Base-by-base conservation (phyloP, 495 filamentous ascomycete species). In the Trichoderma parareesei region DNA sequence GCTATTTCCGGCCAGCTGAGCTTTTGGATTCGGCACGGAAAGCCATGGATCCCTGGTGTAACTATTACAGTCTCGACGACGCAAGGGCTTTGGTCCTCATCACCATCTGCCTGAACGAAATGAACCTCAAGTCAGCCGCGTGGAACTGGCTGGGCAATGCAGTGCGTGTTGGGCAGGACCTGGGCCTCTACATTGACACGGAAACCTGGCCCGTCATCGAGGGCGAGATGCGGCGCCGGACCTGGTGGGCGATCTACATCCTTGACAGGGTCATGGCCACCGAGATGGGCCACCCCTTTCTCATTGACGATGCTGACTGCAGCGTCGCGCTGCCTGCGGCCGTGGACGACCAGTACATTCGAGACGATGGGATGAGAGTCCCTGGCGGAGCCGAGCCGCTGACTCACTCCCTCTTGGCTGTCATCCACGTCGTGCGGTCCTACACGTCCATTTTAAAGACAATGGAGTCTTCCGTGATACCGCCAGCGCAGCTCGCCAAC, bases 181-280 rank as follows among this genome's bases (percentile, higher is more conserved):
- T 97, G 65, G 93, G 92, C 4, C 77, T 98, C 37, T 87, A 98
- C 69, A 79, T 84, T 35, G 92, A 97, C 67, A 84, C 82, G 16
- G 89, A 85, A 2, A 83, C 88, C 8, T 89, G 87, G 86, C 79
- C 87, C 11, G 77, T 87, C 13, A 76, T 96, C 16, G 94, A 98
- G 73, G 85, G 81, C n/a, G 95, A 97, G 70, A 93, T 91, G 87
- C 82, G 93, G 62, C 82, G 90, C 64, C 83, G 94, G 60, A 85
- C 96, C 13, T 98, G 94, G 94, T 98, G 94, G 94, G 85, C 89
- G 41, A 85, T 97, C 66, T 98, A 97, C 74, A 85, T 88, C 59
- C 91, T 92, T 78, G 94, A 98, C 77, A 85, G 94, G 63, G 77
- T 89, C 48, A 76, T 96, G 11, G 87, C 92, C 4, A 80, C 97